phyloP scores from a whole-genome alignment of 2,329 filamentous ascomycete genomes.

The Chrysosporium keratinophilum region DNA sequence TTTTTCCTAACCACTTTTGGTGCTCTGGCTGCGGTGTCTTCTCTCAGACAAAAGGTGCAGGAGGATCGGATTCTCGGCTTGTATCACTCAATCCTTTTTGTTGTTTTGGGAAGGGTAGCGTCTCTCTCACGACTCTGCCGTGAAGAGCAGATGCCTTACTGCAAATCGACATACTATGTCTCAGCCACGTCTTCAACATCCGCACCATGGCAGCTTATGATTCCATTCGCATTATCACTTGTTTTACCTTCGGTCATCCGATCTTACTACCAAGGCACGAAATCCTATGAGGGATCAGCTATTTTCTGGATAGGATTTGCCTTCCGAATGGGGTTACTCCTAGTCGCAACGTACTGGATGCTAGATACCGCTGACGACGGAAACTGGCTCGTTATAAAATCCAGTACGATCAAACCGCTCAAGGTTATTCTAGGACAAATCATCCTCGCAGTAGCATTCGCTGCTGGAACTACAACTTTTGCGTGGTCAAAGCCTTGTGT shows the following conservation, averaged over 20 bases:
- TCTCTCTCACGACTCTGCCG: conserved; percentile 87
- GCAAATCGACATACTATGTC: conserved; percentile 88
- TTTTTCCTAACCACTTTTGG: conserved; percentile 89
- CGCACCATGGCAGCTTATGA: conserved; percentile 73
- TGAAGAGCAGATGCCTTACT: conserved; percentile 97
- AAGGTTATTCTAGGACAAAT: conserved; percentile 71
- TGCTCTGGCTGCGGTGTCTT: conserved; percentile 60
- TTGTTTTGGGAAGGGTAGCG: conserved; percentile 65
- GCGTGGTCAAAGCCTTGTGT: conserved; percentile 78
- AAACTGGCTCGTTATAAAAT: conserved; percentile 61
- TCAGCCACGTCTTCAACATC: conserved; percentile 87
- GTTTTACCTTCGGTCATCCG: conserved; percentile 69
- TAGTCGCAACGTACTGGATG: conserved; percentile 75
- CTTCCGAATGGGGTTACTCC: conserved; percentile 63
- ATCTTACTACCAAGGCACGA: conserved; percentile 68
- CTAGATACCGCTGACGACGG: conserved; percentile 77
- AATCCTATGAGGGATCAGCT: conserved; percentile 79
- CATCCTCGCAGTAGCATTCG: conserved; percentile 66
- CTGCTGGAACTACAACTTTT: conserved; percentile 76
- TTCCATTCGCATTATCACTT: conserved; percentile 65
- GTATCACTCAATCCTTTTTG: conserved; percentile 76
- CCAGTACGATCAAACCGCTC: conserved; percentile 57
- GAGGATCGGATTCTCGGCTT: conserved; percentile 64
- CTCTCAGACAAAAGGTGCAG: conserved; percentile 58
- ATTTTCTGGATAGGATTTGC: conserved; percentile 73